Percentiles rank a stretch among this genome's conserved stretches.
Conservation (phyloP, 2,329 filamentous ascomycete species). For the Pseudocercospora vitis region DNA sequence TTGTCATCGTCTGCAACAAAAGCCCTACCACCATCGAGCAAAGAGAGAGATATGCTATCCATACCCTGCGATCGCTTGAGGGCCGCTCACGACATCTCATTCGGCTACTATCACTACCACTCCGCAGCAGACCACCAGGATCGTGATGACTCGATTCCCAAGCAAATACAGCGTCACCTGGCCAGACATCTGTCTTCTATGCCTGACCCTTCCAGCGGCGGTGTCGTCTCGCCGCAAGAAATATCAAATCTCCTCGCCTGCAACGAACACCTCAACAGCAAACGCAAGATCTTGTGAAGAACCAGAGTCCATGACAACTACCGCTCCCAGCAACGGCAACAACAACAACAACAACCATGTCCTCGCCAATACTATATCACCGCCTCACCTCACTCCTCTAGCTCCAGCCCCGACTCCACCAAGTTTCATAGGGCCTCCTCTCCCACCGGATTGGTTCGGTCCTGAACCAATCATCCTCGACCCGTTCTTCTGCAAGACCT, state of each 20-base stretch:
- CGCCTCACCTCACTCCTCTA: too few species aligned
- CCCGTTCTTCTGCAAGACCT: slow-evolving; percentile 4
- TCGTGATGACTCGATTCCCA: slow-evolving; percentile 3
- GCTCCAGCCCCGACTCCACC: too few species aligned
- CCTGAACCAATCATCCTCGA: background rate
- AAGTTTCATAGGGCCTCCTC: background rate
- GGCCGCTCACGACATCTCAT: background rate
- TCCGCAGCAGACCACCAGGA: background rate
- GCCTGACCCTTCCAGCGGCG: background rate
- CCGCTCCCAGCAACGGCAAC: too few species aligned
- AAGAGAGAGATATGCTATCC: background rate
- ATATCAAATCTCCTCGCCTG: background rate
- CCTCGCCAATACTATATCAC: too few species aligned
- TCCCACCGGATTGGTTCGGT: background rate
- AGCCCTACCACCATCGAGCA: background rate
- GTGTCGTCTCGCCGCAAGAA: background rate
- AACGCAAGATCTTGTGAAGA: background rate
- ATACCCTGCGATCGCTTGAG: background rate
- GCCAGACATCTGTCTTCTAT: background rate
- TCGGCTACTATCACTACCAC: background rate
- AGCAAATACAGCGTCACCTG: background rate
- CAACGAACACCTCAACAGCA: background rate
- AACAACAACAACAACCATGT: too few species aligned
- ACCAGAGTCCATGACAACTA: background rate
- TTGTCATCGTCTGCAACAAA: background rate